Percentiles rank a stretch among this genome's conserved stretches.
These are phyloP conservation scores for Pulveroboletus sp. DNA, from an alignment of 768 basidiomycete genomes.

Conservation along the genomic window DNA sequence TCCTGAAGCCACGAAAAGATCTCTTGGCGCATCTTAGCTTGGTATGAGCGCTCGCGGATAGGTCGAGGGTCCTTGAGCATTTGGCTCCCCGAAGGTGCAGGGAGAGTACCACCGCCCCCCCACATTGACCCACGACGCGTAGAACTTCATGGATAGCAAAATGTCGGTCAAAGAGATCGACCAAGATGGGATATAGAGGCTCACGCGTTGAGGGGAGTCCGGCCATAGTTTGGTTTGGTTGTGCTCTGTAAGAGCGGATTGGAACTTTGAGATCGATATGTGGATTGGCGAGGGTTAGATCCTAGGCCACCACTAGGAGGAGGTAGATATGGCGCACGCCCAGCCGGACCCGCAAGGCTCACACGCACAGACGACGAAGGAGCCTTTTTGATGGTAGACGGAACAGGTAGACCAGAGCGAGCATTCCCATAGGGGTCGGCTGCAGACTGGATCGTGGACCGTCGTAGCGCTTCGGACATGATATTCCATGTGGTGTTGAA, in stretches of 20 bases:
- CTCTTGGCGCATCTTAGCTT: conserved; percentile 72
- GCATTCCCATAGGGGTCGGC: conserved; percentile 44
- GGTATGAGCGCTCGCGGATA: conserved; percentile 70
- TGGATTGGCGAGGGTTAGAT: conserved; percentile 63
- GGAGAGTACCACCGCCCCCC: conserved; percentile 44
- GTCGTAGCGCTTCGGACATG: conserved; percentile 49
- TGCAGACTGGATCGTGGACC: conserved; percentile 54
- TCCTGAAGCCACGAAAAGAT: conserved; percentile 64
- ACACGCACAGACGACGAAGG: conserved; percentile 45
- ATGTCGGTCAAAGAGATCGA: conserved; percentile 5
- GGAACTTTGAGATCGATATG: conserved; percentile 61
- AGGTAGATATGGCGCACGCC: conserved; percentile 49
- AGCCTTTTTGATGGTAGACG: conserved; percentile 71
- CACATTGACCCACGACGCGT: conserved; percentile 75
- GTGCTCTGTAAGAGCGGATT: conserved; percentile 70
- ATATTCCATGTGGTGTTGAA: not conserved
- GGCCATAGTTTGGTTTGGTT: conserved; percentile 59
- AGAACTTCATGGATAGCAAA: conserved; percentile 39
- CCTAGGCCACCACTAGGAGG: conserved; percentile 29
- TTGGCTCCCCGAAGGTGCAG: conserved; percentile 51
- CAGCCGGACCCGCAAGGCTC: conserved; percentile 74
- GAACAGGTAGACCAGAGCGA: conserved; percentile 69
- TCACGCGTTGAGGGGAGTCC: conserved; percentile 72
- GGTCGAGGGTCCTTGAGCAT: conserved; percentile 70
- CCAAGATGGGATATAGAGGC: conserved; percentile 1